These are phyloP conservation scores for Ogataea degrootiae DNA, from an alignment of 805 yeast genomes.

Conservation along the genomic window DNA sequence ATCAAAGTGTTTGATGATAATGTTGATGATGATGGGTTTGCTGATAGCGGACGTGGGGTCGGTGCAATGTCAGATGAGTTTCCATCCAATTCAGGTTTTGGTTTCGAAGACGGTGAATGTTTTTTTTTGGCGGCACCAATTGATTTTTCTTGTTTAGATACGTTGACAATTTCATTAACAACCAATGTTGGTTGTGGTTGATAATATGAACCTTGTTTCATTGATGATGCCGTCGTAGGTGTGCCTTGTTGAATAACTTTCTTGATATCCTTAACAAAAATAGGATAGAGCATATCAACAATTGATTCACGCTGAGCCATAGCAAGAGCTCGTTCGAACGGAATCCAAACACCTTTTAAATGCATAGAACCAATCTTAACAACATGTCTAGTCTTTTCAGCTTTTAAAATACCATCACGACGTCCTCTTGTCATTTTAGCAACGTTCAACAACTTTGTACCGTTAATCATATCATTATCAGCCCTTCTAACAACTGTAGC, in stretches of 20 bases:
- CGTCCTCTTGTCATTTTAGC: constrained; percentile 70
- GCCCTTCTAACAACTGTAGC: constrained; percentile 62
- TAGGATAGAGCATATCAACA: constrained; percentile 48
- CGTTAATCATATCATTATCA: constrained; percentile 66
- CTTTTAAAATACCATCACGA: constrained; percentile 61
- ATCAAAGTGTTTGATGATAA: too few relatives aligned
- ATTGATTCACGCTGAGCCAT: constrained; percentile 63
- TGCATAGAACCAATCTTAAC: constrained; percentile 72
- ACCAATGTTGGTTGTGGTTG: too few relatives aligned
- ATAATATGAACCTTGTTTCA: too few relatives aligned
- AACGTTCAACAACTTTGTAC: constrained; percentile 60
- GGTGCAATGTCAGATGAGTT: too few relatives aligned
- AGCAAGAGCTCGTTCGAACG: constrained; percentile 61
- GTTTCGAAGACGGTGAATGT: too few relatives aligned
- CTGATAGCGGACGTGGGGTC: too few relatives aligned
- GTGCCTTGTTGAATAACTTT: constrained; percentile 29
- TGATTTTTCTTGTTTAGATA: too few relatives aligned
- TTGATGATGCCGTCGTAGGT: constrained; percentile 11
- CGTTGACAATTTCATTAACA: too few relatives aligned
- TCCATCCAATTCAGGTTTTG: too few relatives aligned
- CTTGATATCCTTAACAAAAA: constrained; percentile 60
- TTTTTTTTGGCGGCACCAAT: too few relatives aligned
- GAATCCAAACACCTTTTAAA: constrained; percentile 68
- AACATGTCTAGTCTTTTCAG: constrained; percentile 59
- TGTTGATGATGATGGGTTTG: too few relatives aligned